phyloP scores from a whole-genome alignment of 2,329 filamentous ascomycete genomes.

The Aspergillus floridensis region DNA sequence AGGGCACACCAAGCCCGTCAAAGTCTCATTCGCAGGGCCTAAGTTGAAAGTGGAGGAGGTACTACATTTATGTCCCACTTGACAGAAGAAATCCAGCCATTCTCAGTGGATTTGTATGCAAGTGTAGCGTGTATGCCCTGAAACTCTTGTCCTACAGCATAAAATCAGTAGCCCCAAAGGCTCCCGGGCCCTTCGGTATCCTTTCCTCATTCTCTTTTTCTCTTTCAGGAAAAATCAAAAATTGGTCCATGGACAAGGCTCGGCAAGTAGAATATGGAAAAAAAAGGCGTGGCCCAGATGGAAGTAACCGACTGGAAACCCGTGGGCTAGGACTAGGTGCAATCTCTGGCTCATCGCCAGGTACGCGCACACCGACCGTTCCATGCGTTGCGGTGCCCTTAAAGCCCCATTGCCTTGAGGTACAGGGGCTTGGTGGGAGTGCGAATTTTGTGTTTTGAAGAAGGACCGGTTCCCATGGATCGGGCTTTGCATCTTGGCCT shows the following conservation, averaged over 20 bases:
- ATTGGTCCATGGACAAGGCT: background rate
- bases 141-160: background rate
- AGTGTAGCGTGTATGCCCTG: background rate
- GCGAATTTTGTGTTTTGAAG: background rate
- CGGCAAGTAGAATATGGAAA: background rate
- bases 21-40: background rate
- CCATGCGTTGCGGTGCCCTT: background rate
- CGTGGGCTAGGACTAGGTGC: background rate
- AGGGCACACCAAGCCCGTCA: background rate
- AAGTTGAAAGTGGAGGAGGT: background rate
- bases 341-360: background rate
- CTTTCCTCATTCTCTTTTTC: background rate
- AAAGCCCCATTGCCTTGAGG: background rate
- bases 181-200: too few species aligned
- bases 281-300: too few species aligned
- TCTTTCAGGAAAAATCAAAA: background rate
- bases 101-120: background rate
- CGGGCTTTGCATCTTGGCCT: background rate
- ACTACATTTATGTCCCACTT: background rate
- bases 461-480: background rate
- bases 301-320: too few species aligned
- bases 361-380: background rate
- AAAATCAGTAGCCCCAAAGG: background rate
- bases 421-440: background rate
- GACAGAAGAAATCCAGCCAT: background rate